phyloP scores from a whole-genome alignment of 2,329 filamentous ascomycete species.

The Apiospora pterosperma region DNA sequence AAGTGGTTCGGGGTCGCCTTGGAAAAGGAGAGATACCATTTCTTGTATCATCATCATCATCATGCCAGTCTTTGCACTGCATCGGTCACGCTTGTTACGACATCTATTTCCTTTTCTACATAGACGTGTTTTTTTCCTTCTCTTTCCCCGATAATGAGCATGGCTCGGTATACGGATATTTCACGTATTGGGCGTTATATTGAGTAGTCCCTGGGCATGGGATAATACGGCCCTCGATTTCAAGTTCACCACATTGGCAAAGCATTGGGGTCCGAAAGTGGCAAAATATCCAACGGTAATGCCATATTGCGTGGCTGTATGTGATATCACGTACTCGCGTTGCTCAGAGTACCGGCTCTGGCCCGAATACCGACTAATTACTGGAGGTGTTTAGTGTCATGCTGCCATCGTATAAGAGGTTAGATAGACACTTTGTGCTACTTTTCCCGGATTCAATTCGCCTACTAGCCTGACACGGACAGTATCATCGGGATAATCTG shows the following conservation, averaged over 20 bases:
- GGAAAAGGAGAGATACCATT: constrained; percentile 1
- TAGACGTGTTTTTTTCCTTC: not conserved
- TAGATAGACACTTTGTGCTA: no score
- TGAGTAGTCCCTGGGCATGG: not conserved
- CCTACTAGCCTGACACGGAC: no score
- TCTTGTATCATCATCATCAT: not conserved
- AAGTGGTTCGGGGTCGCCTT: not conserved
- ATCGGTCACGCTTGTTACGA: not conserved
- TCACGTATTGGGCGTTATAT: not conserved
- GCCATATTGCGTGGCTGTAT: not conserved
- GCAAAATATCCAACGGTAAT: not conserved
- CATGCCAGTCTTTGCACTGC: not conserved
- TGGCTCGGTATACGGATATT: not conserved
- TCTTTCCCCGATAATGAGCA: not conserved
- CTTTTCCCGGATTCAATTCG: no score
- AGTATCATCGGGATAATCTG: not conserved
- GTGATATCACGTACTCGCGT: not conserved
- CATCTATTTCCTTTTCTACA: not conserved
- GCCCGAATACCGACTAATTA: not conserved
- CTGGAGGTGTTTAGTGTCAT: not conserved
- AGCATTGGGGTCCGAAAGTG: not conserved
- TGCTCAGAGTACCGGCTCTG: not conserved
- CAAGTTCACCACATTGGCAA: not conserved
- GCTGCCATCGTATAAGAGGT: no score
- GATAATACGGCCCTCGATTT: not conserved